These are phyloP conservation scores for Globomyces sp. DNA, from an alignment of 371 early-diverging fungal genomes.

Conservation along the genomic window DNA sequence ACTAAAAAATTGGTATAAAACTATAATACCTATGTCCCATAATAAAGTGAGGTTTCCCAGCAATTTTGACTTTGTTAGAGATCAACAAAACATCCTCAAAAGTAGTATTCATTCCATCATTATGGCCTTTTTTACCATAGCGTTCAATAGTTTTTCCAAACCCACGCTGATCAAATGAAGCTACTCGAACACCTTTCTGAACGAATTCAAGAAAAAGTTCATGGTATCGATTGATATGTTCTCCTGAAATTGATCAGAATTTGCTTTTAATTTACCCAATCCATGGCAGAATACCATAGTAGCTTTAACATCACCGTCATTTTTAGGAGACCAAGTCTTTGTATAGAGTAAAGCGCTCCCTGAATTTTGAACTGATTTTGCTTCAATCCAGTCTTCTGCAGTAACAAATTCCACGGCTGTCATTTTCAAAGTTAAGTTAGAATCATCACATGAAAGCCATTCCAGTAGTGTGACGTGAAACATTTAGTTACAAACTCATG, in stretches of 20 bases:
- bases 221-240: slow-evolving; percentile 39
- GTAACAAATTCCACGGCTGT: no score
- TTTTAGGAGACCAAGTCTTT: slow-evolving; percentile 6
- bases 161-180: slow-evolving; percentile 5
- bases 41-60: slow-evolving; percentile 10
- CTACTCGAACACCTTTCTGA: slow-evolving; percentile 22
- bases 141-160: slow-evolving; percentile 4
- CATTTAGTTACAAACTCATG: no score
- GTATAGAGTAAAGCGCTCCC: neutral
- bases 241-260: slow-evolving; percentile 26
- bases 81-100: slow-evolving; percentile 1
- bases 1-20: neutral
- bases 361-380: neutral
- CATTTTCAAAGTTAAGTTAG: no score
- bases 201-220: slow-evolving; percentile 31
- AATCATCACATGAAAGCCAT: no score
- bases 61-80: slow-evolving; percentile 2
- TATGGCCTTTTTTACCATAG: neutral
- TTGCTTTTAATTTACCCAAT: slow-evolving; percentile 27
- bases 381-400: slow-evolving; percentile 2
- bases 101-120: neutral
- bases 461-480: no score
- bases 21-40: neutral
- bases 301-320: slow-evolving; percentile 20
- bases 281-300: slow-evolving; percentile 32